Percentiles rank a stretch among this genome's conserved stretches.
Conservation (phyloP, 1,139 yeast genomes). For the Pichia sp. region DNA sequence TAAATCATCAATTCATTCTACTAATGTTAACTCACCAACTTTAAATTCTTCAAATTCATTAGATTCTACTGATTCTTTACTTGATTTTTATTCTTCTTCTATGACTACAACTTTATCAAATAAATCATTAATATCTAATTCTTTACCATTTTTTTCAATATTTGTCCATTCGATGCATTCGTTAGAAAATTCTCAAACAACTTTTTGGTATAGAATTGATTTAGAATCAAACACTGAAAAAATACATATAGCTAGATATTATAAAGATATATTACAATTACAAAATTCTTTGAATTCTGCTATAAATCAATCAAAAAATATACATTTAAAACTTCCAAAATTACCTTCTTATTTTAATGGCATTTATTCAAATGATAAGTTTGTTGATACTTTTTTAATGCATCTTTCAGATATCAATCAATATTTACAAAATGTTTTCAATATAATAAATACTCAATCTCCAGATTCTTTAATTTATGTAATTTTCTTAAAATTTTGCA, state of each 20-base stretch:
- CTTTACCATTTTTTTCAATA: conserved; percentile 32
- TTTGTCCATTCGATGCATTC: conserved; percentile 54
- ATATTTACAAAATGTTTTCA: background rate
- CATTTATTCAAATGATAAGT: conserved; percentile 16
- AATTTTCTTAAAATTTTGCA: conserved; percentile 10
- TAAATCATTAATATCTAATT: background rate
- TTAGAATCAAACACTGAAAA: conserved; percentile 32
- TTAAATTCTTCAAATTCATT: background rate
- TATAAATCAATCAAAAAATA: background rate
- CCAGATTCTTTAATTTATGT: background rate
- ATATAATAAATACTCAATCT: background rate
- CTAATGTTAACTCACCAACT: background rate
- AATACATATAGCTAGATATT: conserved; percentile 45
- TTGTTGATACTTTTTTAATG: conserved; percentile 19
- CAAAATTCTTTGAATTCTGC: conserved; percentile 26
- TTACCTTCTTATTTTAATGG: conserved; percentile 27
- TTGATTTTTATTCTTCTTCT: conserved; percentile 3
- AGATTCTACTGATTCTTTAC: background rate
- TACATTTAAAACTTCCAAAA: conserved; percentile 18
- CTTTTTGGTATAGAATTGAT: conserved; percentile 54
- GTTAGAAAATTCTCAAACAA: conserved; percentile 36
- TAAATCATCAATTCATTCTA: no score
- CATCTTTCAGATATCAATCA: conserved; percentile 26
- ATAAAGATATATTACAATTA: conserved; percentile 55
- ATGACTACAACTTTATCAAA: background rate